Base-by-base conservation (phyloP, 306 rosid genomes). In the Fragaria vesca region DNA sequence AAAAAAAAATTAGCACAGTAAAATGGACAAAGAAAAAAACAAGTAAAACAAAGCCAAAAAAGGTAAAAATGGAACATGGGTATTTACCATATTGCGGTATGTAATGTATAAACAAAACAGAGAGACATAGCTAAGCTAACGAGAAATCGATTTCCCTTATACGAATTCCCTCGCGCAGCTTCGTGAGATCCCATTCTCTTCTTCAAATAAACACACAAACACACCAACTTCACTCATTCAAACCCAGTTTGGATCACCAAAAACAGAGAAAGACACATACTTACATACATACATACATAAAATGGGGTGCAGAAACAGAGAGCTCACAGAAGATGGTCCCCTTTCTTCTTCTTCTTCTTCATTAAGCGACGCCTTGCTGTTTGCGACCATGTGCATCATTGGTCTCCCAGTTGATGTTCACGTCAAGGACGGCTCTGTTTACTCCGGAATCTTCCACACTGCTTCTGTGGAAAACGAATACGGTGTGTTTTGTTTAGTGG, bases 371-470 rank as follows among this genome's bases (percentile, higher is more conserved):
- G 86, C 90, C 50, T 82, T 93, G 82, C 90, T 93, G 30, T 81
- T 87, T 21, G 85, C 93, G 48, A 93, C 98, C 73, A 70, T 93
- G 86, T 87, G 86, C 85, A 84, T 93, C 83, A 78, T 94, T 82
- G 98, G 97, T 42, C 86, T 83, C 68, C 91, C 90, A 0, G 98
- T 91, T 24, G 93, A 94, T 61, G 97, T 90, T 58, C 96, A 89
- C 30, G 84, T 90, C 51, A 90, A 76, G 73, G 94, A 94, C 82
- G 97, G 97, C 63, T 94, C 98, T 57, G 86, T 94, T 1, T 90
- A 83, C 83, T 90, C 98, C 81, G 98, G 97, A 82, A 89, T 88
- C 86, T 90, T 94, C 89, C 85, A 90, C 86, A 90, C 97, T 65
- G 91, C 97, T 61, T 89, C 86, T 66, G 72, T 83, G 51, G 87